Percentiles rank a stretch among this genome's conserved stretches.
These are phyloP conservation scores for Pseudocercospora vitis DNA, from an alignment of 2,329 filamentous ascomycete genomes.

Conservation along the genomic window DNA sequence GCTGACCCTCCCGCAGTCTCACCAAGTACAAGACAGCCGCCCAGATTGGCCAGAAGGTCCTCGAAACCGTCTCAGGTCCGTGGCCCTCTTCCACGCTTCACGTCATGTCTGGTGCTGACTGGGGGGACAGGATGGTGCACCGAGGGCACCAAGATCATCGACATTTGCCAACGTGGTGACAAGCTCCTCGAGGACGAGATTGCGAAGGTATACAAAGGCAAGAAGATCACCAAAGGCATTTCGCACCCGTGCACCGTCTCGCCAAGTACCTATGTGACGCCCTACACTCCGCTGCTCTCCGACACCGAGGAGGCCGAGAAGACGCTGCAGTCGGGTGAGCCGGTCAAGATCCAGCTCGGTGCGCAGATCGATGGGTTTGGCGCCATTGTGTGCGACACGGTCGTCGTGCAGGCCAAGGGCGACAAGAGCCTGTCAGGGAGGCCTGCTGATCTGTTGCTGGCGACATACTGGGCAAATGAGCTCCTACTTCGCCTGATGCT, in stretches of 20 bases:
- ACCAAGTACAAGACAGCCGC: constrained; percentile 99
- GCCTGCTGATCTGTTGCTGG: constrained; percentile 81
- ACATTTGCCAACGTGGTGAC: constrained; percentile 94
- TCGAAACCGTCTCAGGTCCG: constrained; percentile 73
- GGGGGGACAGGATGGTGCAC: constrained; percentile 64
- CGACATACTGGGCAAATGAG: constrained; percentile 94
- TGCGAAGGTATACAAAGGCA: constrained; percentile 94
- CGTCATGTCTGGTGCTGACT: constrained; percentile 21
- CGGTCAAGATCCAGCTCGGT: constrained; percentile 97
- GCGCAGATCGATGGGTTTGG: constrained; percentile 98
- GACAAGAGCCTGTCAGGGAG: constrained; percentile 62
- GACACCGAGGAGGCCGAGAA: constrained; percentile 80
- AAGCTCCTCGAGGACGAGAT: constrained; percentile 92
- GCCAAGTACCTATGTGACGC: constrained; percentile 89
- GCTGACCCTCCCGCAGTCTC: constrained; percentile 87
- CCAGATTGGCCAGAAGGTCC: constrained; percentile 91
- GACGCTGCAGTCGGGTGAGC: constrained; percentile 79
- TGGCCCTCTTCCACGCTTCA: constrained; percentile 21
- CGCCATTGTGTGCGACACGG: constrained; percentile 91
- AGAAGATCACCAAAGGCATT: constrained; percentile 94
- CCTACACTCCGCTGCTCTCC: constrained; percentile 87
- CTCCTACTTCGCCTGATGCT: constrained; percentile 86
- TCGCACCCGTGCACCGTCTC: constrained; percentile 94
- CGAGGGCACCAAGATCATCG: constrained; percentile 87
- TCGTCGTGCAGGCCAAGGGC: constrained; percentile 67